Percentiles rank a stretch among this genome's conserved stretches.
Conservation (phyloP, 441 rosid genomes). For the Brassica hybrid region DNA sequence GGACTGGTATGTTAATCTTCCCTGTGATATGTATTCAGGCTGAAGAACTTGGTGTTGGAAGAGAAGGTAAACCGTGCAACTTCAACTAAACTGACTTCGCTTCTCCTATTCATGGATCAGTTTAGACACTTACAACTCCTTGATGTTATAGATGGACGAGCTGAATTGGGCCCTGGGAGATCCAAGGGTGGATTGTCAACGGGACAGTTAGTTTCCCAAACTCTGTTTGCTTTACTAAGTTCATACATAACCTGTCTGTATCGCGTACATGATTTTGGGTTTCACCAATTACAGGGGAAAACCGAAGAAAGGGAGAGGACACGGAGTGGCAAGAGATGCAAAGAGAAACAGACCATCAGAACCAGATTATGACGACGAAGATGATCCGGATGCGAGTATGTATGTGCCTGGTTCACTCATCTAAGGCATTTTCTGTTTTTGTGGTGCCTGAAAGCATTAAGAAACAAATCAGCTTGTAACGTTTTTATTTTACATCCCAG, state of each 20-base stretch:
- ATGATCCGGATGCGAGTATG: constrained; percentile 72
- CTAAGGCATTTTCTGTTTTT: constrained; percentile 14
- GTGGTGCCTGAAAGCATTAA: constrained; percentile 13
- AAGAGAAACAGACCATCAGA: constrained; percentile 83
- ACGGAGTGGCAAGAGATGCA: constrained; percentile 62
- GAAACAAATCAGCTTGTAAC: constrained; percentile 22
- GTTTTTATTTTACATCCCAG: background rate
- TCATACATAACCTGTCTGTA: background rate
- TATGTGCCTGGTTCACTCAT: constrained; percentile 41
- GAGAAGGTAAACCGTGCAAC: constrained; percentile 69
- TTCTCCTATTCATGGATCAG: background rate
- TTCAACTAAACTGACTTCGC: constrained; percentile 17
- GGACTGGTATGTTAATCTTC: constrained; percentile 18
- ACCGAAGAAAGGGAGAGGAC: constrained; percentile 94
- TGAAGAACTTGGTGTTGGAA: constrained; percentile 88
- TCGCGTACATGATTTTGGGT: constrained; percentile 1
- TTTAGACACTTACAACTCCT: background rate
- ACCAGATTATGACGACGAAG: constrained; percentile 92
- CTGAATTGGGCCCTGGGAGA: constrained; percentile 73
- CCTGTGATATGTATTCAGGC: constrained; percentile 59
- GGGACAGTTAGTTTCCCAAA: constrained; percentile 76
- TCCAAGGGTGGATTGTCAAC: constrained; percentile 79
- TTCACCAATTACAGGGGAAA: constrained; percentile 82
- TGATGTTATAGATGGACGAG: constrained; percentile 64
- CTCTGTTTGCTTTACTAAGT: background rate